These are phyloP conservation scores for Citrus cavaleriei DNA, from an alignment of 345 rosid genomes.

Conservation along the genomic window DNA sequence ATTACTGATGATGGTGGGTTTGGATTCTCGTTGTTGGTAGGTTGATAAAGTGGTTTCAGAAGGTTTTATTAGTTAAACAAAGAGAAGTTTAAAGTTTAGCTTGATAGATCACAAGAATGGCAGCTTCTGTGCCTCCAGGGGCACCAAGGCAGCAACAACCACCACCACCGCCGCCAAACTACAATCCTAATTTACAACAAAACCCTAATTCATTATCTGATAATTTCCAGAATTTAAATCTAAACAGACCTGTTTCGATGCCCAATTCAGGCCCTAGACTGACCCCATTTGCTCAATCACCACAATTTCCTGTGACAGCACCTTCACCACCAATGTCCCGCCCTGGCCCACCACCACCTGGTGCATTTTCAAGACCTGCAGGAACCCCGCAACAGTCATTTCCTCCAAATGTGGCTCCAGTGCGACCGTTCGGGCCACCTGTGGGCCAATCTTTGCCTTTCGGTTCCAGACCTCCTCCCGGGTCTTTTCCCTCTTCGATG, in stretches of 20 bases:
- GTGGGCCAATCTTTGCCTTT: conserved; percentile 48
- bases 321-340: conserved; percentile 58
- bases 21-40: conserved; percentile 1
- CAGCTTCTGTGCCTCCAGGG: conserved; percentile 64
- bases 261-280: conserved; percentile 56
- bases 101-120: conserved; percentile 36
- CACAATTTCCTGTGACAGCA: conserved; percentile 36
- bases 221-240: conserved; percentile 66
- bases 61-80: not conserved
- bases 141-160: conserved; percentile 54
- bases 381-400: conserved; percentile 43
- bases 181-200: conserved; percentile 35
- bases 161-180: conserved; percentile 34
- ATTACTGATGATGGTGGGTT: not conserved
- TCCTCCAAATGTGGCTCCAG: conserved; percentile 41
- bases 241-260: conserved; percentile 40
- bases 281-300: conserved; percentile 56
- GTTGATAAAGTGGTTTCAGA: not conserved
- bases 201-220: conserved; percentile 38
- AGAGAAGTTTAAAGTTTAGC: conserved; percentile 10
- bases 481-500: conserved; percentile 37
- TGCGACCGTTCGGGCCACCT: conserved; percentile 62
- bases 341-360: conserved; percentile 56
- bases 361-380: conserved; percentile 39
- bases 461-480: conserved; percentile 59